These are phyloP conservation scores for Mortierella alpina DNA, from an alignment of 192 early-diverging fungal genomes.

Conservation along the genomic window DNA sequence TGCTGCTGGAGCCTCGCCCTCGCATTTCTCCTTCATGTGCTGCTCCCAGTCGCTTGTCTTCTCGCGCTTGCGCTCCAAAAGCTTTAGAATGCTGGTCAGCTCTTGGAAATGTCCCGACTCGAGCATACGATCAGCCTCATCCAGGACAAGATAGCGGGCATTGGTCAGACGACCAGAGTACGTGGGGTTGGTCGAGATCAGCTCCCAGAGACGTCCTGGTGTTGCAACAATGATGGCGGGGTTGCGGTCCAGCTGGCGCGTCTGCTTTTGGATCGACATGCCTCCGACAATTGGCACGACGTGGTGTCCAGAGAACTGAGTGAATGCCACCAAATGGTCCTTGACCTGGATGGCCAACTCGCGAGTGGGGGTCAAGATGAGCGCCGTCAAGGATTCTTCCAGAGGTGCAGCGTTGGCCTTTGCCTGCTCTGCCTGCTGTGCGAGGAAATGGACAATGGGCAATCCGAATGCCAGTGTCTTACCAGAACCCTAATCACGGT, in stretches of 20 bases:
- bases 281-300: slow-evolving; percentile 91
- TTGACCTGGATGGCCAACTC: slow-evolving; percentile 96
- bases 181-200: slow-evolving; percentile 64
- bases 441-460: slow-evolving; percentile 85
- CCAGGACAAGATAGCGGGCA: slow-evolving; percentile 79
- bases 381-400: slow-evolving; percentile 61
- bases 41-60: slow-evolving; percentile 51
- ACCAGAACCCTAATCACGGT: slow-evolving; percentile 75
- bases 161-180: slow-evolving; percentile 67
- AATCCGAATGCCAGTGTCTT: slow-evolving; percentile 97
- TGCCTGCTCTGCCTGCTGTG: slow-evolving; percentile 47
- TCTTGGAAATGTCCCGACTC: slow-evolving; percentile 84
- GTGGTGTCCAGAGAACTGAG: slow-evolving; percentile 58
- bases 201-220: slow-evolving; percentile 79
- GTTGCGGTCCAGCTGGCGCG: slow-evolving; percentile 70
- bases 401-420: slow-evolving; percentile 16
- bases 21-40: slow-evolving; percentile 24
- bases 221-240: slow-evolving; percentile 86
- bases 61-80: slow-evolving; percentile 58
- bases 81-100: slow-evolving; percentile 70
- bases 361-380: slow-evolving; percentile 93
- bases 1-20: not conserved
- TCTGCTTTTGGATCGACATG: slow-evolving; percentile 94
- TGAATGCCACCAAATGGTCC: slow-evolving; percentile 76
- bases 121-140: slow-evolving; percentile 89